Evolutionary conservation across 106 monocot species (phyloP).

Genomic region (Xerophyta viscosa): DNA sequence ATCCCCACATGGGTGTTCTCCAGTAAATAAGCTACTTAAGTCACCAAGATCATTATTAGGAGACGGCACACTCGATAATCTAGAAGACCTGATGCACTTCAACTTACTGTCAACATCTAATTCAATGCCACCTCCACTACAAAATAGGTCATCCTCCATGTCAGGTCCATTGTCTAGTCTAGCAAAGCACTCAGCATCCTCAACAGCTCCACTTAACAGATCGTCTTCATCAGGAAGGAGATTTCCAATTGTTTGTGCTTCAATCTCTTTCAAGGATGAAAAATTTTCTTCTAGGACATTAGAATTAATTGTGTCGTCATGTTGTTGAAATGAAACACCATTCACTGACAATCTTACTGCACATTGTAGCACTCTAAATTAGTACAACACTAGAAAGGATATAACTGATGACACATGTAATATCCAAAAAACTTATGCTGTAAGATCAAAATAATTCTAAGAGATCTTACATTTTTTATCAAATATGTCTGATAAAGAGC

Average conservation of each 20-base stretch:
- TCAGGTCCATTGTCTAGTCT: conserved; percentile 36
- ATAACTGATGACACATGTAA: not conserved
- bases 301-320: conserved; percentile 13
- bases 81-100: conserved; percentile 14
- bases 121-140: conserved; percentile 62
- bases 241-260: conserved; percentile 67
- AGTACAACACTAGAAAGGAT: not conserved
- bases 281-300: conserved; percentile 48
- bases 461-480: conserved; percentile 37
- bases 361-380: not conserved
- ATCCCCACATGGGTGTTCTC: conserved; percentile 42
- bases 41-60: conserved; percentile 11
- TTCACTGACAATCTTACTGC: conserved; percentile 50
- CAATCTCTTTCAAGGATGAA: conserved; percentile 64
- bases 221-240: conserved; percentile 90
- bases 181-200: conserved; percentile 26
- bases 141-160: conserved; percentile 75
- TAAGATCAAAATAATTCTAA: not conserved
- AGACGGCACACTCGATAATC: conserved; percentile 3
- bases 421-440: not conserved
- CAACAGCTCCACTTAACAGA: conserved; percentile 50
- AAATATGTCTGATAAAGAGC: conserved; percentile 49
- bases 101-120: conserved; percentile 42
- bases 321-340: conserved; percentile 21
- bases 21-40: conserved; percentile 18